Base-by-base conservation (phyloP, 1,284 basidiomycete species). In the Thecaphora thlaspeos region DNA sequence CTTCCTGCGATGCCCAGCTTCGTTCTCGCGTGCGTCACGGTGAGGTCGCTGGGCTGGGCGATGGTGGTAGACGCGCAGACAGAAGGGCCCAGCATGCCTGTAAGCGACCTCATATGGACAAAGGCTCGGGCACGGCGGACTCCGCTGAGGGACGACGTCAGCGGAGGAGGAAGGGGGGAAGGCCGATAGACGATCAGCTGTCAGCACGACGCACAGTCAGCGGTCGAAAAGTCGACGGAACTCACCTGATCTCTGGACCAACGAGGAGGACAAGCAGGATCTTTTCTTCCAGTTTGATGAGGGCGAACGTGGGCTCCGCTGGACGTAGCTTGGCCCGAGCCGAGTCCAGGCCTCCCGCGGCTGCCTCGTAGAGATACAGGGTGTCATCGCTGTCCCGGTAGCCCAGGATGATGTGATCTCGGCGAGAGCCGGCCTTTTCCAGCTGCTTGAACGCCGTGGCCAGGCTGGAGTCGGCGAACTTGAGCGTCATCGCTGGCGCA, bases 341-440 rank as follows among this genome's bases (percentile, higher is more conserved):
- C 4, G 51, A 47, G 42, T 54, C 45, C 1, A 59, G 48, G 14
- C 56, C 56, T 7, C 56, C 56, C n/a, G 30, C 19, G 3, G 43
- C 56, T n/a, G 34, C 43, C 4, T 43, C 47, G n/a, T 48, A 18
- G 3, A 58, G 46, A 8, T 42, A 39, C 12, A 58, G 43, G 10
- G 50, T 37, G 17, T 36, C 34, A 10, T 45, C 39, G 22, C 22
- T 43, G 7, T 36, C n/a, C 41, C 37, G 15, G 51, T 18, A 1
- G 46, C 26, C 41, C 7, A 59, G 51, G 12, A 59, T 37, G 19
- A 59, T 32, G 28, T 59, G 56, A 26, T 59, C 56, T n/a, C 45
- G 48, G 21, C 45, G 43, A n/a, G 32, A 22, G 12, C 34, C 46
- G 21, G 10, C 11, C 23, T 56, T 36, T 23, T 48, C 30, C 1